Conservation (phyloP, 176 grass and related monocot species). For the Musa schizocarpa region DNA sequence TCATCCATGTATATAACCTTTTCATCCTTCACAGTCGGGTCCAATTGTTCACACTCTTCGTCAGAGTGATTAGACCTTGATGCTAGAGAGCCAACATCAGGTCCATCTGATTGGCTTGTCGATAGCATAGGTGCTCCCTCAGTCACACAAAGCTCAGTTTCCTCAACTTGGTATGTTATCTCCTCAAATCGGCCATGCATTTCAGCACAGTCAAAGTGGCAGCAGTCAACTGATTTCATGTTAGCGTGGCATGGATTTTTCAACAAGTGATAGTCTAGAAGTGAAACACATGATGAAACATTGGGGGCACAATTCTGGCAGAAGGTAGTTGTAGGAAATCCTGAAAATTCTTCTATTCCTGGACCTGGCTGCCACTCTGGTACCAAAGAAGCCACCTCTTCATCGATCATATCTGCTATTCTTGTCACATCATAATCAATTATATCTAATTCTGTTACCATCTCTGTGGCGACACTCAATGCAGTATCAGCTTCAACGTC, state of each 20-base stretch:
- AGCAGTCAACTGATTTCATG: background rate
- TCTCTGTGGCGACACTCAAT: slow-evolving; percentile 15
- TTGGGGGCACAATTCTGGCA: slow-evolving; percentile 6
- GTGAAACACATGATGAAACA: slow-evolving; percentile 6
- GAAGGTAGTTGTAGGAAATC: background rate
- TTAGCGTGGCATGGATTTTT: background rate
- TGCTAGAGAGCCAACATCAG: slow-evolving; percentile 8
- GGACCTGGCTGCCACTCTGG: slow-evolving; percentile 16
- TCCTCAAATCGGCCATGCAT: slow-evolving; percentile 22
- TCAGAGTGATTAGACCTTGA: slow-evolving; percentile 9
- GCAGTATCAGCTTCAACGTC: slow-evolving; percentile 21
- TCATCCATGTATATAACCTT: background rate
- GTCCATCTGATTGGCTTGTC: slow-evolving; percentile 1
- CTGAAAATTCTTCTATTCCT: slow-evolving; percentile 16
- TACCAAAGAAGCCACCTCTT: slow-evolving; percentile 8
- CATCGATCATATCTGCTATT: slow-evolving; percentile 21
- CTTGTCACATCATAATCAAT: slow-evolving; percentile 20
- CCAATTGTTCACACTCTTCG: background rate
- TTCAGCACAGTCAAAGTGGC: slow-evolving; percentile 1
- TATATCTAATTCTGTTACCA: slow-evolving; percentile 23
- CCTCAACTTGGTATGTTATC: slow-evolving; percentile 17
- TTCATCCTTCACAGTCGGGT: background rate
- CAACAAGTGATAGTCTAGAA: background rate
- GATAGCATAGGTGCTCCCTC: background rate
- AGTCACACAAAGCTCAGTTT: slow-evolving; percentile 13